Evolutionary conservation across 305 asterid genomes (phyloP).

Genomic region (Fraxinus greggii): DNA sequence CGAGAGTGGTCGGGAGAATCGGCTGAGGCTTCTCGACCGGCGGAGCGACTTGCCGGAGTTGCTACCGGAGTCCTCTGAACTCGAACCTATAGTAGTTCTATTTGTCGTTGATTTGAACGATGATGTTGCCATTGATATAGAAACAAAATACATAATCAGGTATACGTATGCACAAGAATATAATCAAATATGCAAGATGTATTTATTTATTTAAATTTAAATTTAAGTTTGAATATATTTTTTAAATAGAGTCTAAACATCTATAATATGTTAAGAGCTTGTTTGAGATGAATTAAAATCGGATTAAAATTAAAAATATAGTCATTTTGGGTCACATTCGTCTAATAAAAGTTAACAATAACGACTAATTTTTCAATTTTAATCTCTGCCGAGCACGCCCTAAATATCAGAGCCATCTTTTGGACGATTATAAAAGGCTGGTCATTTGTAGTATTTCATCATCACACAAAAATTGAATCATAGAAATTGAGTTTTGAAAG

Average conservation of each 20-base stretch:
- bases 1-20: constrained; percentile 48
- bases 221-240: background rate
- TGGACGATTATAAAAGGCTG: too few species aligned
- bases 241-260: background rate
- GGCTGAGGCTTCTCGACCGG: constrained; percentile 86
- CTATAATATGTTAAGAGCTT: too few species aligned
- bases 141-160: background rate
- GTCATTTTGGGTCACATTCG: background rate
- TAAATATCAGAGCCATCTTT: too few species aligned
- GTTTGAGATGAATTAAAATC: too few species aligned
- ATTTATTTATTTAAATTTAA: background rate
- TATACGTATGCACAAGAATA: constrained; percentile 7
- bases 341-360: too few species aligned
- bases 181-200: background rate
- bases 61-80: constrained; percentile 28
- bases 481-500: too few species aligned
- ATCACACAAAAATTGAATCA: too few species aligned
- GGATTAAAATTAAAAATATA: too few species aligned
- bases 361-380: too few species aligned
- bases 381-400: too few species aligned
- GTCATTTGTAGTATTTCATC: background rate
- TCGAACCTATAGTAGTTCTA: constrained; percentile 37
- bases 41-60: constrained; percentile 42
- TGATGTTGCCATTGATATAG: constrained; percentile 42
- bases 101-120: constrained; percentile 44